Evolutionary conservation across 2,329 filamentous ascomycete species (phyloP).

Genomic region (Amylocarpus encephaloides): DNA sequence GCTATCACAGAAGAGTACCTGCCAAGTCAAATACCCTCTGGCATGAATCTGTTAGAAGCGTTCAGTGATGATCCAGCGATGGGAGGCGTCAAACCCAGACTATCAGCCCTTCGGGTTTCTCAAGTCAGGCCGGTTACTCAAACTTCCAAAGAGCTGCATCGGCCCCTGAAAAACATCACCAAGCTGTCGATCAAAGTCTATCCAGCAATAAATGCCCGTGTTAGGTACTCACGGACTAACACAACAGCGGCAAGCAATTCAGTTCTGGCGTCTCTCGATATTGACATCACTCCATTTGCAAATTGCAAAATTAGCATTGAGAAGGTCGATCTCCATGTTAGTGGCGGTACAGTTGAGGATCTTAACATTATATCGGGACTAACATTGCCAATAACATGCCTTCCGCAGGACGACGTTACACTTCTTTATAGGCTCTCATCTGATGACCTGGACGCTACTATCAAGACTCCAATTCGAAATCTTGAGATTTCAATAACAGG

Average conservation of each 20-base stretch:
- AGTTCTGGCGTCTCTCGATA: slow-evolving; percentile 63
- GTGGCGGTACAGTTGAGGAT: slow-evolving; percentile 52
- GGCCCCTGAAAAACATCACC: slow-evolving; percentile 58
- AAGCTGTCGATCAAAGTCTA: slow-evolving; percentile 57
- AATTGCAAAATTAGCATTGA: slow-evolving; percentile 60
- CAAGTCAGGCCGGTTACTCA: slow-evolving; percentile 64
- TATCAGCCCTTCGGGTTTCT: slow-evolving; percentile 69
- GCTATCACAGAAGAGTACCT: slow-evolving; percentile 55
- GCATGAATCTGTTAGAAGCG: slow-evolving; percentile 71
- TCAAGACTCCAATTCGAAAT: slow-evolving; percentile 43
- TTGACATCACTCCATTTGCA: slow-evolving; percentile 67
- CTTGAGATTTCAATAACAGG: slow-evolving; percentile 56
- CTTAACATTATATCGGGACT: slow-evolving; percentile 46
- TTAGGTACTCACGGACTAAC: slow-evolving; percentile 63
- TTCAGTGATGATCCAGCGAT: slow-evolving; percentile 62
- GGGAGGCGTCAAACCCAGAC: slow-evolving; percentile 50
- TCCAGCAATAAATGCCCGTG: slow-evolving; percentile 65
- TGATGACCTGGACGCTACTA: slow-evolving; percentile 29
- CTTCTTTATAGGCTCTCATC: slow-evolving; percentile 64
- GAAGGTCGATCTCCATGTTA: slow-evolving; percentile 50
- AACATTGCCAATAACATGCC: slow-evolving; percentile 52
- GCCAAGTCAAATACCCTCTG: slow-evolving; percentile 59
- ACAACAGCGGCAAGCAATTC: slow-evolving; percentile 49
- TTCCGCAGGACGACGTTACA: slow-evolving; percentile 68
- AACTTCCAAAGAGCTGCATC: slow-evolving; percentile 50